Percentiles rank a stretch among this genome's conserved stretches.
Conservation (phyloP, 1,139 yeast species). For the Sugiyamaella grinbergsii region DNA sequence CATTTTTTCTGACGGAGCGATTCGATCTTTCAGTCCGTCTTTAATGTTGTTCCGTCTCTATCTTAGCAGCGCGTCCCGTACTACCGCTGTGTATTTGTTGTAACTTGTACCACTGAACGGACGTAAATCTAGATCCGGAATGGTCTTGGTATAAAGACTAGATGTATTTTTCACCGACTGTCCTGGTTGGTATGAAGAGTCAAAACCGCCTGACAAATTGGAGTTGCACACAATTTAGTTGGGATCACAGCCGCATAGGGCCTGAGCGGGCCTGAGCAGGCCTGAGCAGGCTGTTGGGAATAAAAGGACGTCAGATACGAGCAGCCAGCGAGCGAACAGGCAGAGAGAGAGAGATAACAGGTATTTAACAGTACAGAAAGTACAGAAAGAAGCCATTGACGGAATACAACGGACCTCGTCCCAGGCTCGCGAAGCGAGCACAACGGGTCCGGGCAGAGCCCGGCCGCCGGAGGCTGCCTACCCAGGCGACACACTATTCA, state of each 20-base stretch:
- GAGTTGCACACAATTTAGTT: conserved; percentile 8
- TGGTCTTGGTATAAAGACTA: too few species aligned
- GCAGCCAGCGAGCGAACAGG: not conserved
- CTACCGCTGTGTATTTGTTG: not conserved
- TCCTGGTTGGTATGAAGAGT: not conserved
- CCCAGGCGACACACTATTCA: not conserved
- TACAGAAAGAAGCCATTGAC: too few species aligned
- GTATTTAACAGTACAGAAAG: too few species aligned
- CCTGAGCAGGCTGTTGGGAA: not conserved
- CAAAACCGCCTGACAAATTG: conserved; percentile 18
- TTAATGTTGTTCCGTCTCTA: not conserved
- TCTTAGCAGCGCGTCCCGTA: too few species aligned
- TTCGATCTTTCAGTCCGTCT: not conserved
- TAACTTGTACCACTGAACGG: not conserved
- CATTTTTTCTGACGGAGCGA: conserved; percentile 10
- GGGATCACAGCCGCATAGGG: conserved; percentile 9
- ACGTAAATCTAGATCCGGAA: too few species aligned
- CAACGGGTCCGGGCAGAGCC: not conserved
- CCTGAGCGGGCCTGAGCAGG: not conserved
- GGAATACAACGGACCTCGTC: not conserved
- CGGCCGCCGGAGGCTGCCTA: not conserved
- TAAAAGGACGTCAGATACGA: not conserved
- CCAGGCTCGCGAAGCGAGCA: not conserved
- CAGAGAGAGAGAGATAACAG: too few species aligned
- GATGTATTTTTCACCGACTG: not conserved